Evolutionary conservation across 2,329 filamentous ascomycete genomes (phyloP), one percentile per base, ranked within the genome.

Genomic region (Cytospora chrysosperma): DNA sequence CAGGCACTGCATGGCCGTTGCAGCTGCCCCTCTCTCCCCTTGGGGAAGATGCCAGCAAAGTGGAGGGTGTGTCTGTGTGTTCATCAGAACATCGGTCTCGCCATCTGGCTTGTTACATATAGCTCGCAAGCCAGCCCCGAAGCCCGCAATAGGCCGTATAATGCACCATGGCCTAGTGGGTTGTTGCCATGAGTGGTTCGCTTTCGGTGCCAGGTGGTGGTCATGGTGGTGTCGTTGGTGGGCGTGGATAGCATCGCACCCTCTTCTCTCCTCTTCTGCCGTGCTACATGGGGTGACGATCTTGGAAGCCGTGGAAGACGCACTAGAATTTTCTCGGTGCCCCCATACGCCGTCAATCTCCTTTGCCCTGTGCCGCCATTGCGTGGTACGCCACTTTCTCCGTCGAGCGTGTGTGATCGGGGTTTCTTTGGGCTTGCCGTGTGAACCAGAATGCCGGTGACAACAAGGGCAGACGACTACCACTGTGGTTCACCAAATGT

Each of bases 271-370:
- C 32, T 26, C 26, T 47, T 57, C 49, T 51, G 30, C 32, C 19
- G 52, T 30, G 27, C 62, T 64, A 58, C 62, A 57, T 47, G 17
- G 52, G n/a, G 40, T 37, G 58, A 56, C 50, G 58, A 62, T 64
- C 62, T 61, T 57, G 62, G 62, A 64, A 64, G 57, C 21, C 30
- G 17, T 61, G 30, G 43, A 24, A 61, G 57, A 64, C 61, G 52
- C 62, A 56, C 62, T 61, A 61, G 52, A 56, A 64, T 27, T 27
- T 17, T 43, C 37, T 34, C 56, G 24, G 51, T n/a, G 21, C 51
- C 15, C 37, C 40, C 43, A 34, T 28, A 28, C 30, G 28, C 43
- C 24, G 49, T 37, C 56, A 34, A 32, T 28, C 5, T 30, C 24
- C 28, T 28, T n/a, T 21, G 13, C 26, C 7, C 13, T 52, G 37